A percentile compares a stretch with the other conserved stretches of the same genome.
These are phyloP conservation scores for Cubamyces sp. DNA, from an alignment of 768 basidiomycete species.

Conservation along the genomic window DNA sequence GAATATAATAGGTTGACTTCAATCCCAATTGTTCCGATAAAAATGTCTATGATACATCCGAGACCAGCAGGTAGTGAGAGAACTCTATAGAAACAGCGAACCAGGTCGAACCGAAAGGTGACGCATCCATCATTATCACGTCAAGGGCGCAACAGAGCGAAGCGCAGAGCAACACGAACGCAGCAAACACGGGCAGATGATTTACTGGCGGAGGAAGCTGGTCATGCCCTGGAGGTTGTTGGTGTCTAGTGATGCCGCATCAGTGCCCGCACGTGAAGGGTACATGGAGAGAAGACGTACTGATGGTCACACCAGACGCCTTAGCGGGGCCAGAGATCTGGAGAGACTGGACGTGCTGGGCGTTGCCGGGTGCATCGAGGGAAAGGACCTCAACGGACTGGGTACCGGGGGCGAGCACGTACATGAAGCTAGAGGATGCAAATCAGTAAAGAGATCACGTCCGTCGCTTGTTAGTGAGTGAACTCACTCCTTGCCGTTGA, in stretches of 20 bases:
- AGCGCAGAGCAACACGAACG: not conserved
- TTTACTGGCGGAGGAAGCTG: slow-evolving; percentile 14
- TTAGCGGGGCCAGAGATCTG: slow-evolving; percentile 19
- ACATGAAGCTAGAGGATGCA: slow-evolving; percentile 25
- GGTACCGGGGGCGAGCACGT: slow-evolving; percentile 29
- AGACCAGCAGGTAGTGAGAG: not conserved
- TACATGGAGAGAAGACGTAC: not conserved
- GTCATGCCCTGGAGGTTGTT: slow-evolving; percentile 30
- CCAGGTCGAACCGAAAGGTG: not conserved
- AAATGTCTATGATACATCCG: slow-evolving; percentile 12
- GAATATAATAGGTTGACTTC: not conserved
- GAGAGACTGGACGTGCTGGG: slow-evolving; percentile 22
- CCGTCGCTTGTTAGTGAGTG: not conserved
- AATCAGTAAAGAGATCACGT: not conserved
- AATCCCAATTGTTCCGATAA: not conserved
- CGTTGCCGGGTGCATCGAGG: slow-evolving; percentile 28
- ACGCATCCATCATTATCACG: not conserved
- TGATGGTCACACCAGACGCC: slow-evolving; percentile 24
- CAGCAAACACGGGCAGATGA: too few relatives aligned
- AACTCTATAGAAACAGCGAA: not conserved
- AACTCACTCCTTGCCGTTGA: slow-evolving; percentile 29
- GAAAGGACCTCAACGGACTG: slow-evolving; percentile 29
- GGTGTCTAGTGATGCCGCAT: slow-evolving; percentile 1
- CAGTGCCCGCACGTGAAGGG: not conserved
- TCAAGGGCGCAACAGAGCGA: not conserved